These are phyloP conservation scores for Blyttiomyces sp. DNA, from an alignment of 371 early-diverging fungal genomes.

Conservation along the genomic window DNA sequence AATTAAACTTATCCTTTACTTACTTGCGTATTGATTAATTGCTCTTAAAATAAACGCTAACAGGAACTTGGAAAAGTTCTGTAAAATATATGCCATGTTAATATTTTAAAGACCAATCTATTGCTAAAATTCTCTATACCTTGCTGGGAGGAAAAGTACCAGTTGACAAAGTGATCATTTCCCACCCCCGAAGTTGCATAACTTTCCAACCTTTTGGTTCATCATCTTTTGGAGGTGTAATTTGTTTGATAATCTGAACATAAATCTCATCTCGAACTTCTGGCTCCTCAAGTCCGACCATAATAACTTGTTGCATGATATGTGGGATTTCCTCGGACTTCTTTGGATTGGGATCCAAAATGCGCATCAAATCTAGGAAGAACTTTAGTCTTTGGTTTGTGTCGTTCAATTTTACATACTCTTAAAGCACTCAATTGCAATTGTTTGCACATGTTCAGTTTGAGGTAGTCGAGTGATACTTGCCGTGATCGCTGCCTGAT, in stretches of 20 bases:
- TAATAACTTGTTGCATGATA: conserved; percentile 22
- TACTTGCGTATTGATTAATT: too few species aligned
- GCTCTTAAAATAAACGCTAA: conserved; percentile 36
- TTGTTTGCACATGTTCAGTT: conserved; percentile 17
- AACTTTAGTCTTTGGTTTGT: background rate
- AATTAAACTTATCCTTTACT: too few species aligned
- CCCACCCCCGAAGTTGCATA: conserved; percentile 32
- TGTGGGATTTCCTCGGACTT: conserved; percentile 25
- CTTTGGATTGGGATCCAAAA: conserved; percentile 29
- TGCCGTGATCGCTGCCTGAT: too few species aligned
- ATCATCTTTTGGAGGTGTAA: conserved; percentile 30
- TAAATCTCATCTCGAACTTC: conserved; percentile 45
- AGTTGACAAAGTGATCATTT: conserved; percentile 28
- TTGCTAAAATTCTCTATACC: conserved; percentile 8
- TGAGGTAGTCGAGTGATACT: background rate
- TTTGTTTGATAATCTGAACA: conserved; percentile 43
- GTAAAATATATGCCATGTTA: background rate
- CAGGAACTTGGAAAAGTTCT: conserved; percentile 37
- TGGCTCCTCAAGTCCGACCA: conserved; percentile 24
- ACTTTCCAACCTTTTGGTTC: conserved; percentile 31
- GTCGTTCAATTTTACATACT: conserved; percentile 19
- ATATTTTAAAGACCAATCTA: background rate
- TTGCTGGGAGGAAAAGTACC: conserved; percentile 44
- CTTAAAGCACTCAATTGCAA: conserved; percentile 40
- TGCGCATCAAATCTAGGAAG: conserved; percentile 27